Base-by-base conservation (phyloP, 1,284 basidiomycete species). In the Veloboletus limbatus region DNA sequence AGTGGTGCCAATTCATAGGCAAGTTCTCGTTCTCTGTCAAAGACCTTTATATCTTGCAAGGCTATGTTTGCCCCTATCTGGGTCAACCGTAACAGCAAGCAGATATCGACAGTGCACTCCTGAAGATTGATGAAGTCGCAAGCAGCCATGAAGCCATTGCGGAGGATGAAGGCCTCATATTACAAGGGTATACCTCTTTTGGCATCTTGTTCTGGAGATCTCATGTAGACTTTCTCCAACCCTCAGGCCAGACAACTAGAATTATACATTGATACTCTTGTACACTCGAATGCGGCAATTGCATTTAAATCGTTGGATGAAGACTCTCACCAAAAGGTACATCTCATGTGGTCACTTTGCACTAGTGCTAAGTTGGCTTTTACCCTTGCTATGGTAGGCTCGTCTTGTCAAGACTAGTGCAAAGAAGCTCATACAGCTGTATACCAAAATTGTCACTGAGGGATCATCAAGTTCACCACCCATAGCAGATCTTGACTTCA, bases 361-460 rank as follows among this genome's bases (percentile, higher is more conserved):
- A 31, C n/a, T 2, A 25, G 14, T 34, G 11, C 40, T 40, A 9
- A 52, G 24, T 8, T 4, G 6, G 7, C 6, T 13, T 27, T 16
- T 6, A 8, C 10, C 4, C 6, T 16, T 3, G 3, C 24, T 10
- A 27, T 8, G 14, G 7, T 49, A 87, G 83, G 84, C 85, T 8
- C 79, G 82, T 38, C 75, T 91, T 3, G 72, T 90, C 8, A 87
- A 89, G 67, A 85, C 85, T 1, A 88, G 88, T 8, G 79, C 80
- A 2, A 89, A 88, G 71, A 89, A 88, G 59, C 73, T 91, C 14
- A 75, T 82, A 0, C 85, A 87, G 54, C 66, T 89, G 6, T 90
- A 85, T 57, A 91, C 88, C 14, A 88, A 87, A 54, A 72, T 86
- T 16, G 85, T 89, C 26, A 88, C 88, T 2, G 87, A 90, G 65